Base-by-base conservation (phyloP, 2,329 filamentous ascomycete species). In the Zalaria obscura region DNA sequence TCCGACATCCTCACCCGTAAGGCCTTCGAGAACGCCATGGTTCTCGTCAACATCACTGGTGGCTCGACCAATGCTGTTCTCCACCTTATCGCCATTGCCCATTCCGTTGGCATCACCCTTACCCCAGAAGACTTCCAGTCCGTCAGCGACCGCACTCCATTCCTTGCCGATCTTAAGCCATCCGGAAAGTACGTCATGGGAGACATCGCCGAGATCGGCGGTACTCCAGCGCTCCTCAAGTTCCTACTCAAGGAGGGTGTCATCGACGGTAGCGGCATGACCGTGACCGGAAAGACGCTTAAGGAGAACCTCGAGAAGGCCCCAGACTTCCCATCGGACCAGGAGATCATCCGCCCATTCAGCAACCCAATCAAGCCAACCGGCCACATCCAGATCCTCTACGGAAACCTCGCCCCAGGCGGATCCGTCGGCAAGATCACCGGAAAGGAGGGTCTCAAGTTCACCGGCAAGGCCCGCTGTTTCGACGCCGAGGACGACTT, bases 361-460 rank as follows among this genome's bases (percentile, higher is more conserved):
- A 75, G 66, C 56, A 71, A 82, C 51, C 80, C 80, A 2, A 78
- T 85, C 62, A 85, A 85, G 59, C 48, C 63, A 35, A 81, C 78
- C 1, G 80, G 80, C 32, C 80, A 85, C 55, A 76, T 85, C 49
- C 78, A 83, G 62, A 84, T 85, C 50, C 68, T 85, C 5, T 72
- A 77, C 39, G 80, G 80, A 27, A 76, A 71, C 11, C 68, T 85
- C 32, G 78, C 80, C 3, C 80, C 80, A 0, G 79, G 75, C 42
- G 80, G 80, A 39, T 74, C 69, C 46, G 80, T 85, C 1, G 80
- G 78, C 36, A 85, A 85, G 63, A 85, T 85, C 56, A 85, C 80
- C 2, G 80, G 80, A 35, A 84, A 85, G 60, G 80, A 85, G 61
- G 80, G 80, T 25, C 69, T 73, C 8, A 54, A 64, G 5, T 85